Percentiles rank a stretch among this genome's conserved stretches.
Conservation (phyloP, 2,329 filamentous ascomycete genomes). For the Phoma sp. region DNA sequence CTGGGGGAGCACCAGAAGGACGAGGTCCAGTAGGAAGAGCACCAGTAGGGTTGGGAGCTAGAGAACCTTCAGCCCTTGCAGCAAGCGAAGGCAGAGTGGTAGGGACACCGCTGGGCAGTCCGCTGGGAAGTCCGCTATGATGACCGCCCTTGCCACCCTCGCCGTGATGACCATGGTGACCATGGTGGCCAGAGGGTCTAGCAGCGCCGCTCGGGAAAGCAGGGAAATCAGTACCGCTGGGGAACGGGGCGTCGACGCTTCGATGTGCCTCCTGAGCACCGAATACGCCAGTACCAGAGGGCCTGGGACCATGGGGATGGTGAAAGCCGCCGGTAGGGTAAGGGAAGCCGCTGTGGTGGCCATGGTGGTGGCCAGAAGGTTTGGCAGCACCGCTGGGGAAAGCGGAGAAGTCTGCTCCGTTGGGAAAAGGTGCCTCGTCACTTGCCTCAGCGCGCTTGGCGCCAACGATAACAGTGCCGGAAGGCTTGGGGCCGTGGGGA, state of each 20-base stretch:
- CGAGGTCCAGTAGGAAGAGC: background rate
- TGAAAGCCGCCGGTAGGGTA: conserved; percentile 12
- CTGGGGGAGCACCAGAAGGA: background rate
- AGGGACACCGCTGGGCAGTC: background rate
- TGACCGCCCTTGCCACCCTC: background rate
- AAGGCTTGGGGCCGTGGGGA: no score
- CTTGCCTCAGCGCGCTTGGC: no score
- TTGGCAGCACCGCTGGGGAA: no score
- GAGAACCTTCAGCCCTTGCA: background rate
- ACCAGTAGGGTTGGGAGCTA: conserved; percentile 1
- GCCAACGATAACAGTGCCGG: no score
- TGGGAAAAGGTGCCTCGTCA: no score
- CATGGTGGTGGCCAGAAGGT: background rate
- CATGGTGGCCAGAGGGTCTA: conserved; percentile 1
- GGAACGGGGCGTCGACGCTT: conserved; percentile 4
- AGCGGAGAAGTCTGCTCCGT: no score
- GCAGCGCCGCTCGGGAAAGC: conserved; percentile 13
- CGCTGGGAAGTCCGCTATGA: background rate
- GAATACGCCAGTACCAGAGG: background rate
- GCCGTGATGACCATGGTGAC: background rate
- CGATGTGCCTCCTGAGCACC: conserved; percentile 1
- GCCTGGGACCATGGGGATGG: conserved; percentile 3
- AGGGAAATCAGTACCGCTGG: background rate
- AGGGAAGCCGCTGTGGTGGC: conserved; percentile 2
- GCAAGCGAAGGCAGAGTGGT: background rate